phyloP scores from a whole-genome alignment of 2,329 filamentous ascomycete species.

The Aspergillus phoenicis region DNA sequence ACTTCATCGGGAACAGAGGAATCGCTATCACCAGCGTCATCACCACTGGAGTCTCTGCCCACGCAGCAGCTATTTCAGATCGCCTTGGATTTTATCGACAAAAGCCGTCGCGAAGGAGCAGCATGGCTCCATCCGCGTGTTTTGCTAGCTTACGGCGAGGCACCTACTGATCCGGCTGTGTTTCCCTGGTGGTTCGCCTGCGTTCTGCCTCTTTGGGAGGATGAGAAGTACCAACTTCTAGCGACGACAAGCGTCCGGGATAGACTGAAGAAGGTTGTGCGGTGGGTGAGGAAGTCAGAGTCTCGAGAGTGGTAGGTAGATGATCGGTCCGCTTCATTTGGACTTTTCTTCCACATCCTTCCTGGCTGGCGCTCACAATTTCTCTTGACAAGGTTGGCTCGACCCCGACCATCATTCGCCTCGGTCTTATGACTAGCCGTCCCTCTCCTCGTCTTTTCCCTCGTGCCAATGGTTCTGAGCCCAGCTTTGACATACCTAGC shows the following conservation, averaged over 20 bases:
- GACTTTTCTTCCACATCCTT: conserved; percentile 9
- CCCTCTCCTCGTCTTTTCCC: conserved; percentile 39
- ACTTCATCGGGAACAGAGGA: conserved; percentile 40
- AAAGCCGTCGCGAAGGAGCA: conserved; percentile 69
- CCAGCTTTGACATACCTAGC: conserved; percentile 25
- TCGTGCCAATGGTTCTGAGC: conserved; percentile 32
- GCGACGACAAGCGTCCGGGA: conserved; percentile 74
- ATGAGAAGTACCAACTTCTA: conserved; percentile 77
- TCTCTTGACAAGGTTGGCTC: conserved; percentile 30
- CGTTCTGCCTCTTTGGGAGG: conserved; percentile 73
- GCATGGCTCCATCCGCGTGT: conserved; percentile 75
- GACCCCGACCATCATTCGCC: conserved; percentile 35
- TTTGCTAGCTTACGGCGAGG: conserved; percentile 73
- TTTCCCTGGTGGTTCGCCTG: conserved; percentile 93
- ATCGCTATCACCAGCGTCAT: conserved; percentile 21
- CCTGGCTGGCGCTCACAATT: conserved; percentile 15
- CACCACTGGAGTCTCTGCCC: conserved; percentile 56
- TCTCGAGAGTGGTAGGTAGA: conserved; percentile 67
- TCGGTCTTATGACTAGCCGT: conserved; percentile 50
- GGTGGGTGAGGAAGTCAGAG: conserved; percentile 76
- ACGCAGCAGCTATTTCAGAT: conserved; percentile 71
- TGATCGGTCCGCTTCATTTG: background rate
- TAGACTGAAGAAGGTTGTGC: conserved; percentile 77
- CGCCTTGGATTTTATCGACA: conserved; percentile 66
- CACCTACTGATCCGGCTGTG: conserved; percentile 71